Conservation (phyloP, 495 filamentous ascomycete species). For the Penicillium steckii region DNA sequence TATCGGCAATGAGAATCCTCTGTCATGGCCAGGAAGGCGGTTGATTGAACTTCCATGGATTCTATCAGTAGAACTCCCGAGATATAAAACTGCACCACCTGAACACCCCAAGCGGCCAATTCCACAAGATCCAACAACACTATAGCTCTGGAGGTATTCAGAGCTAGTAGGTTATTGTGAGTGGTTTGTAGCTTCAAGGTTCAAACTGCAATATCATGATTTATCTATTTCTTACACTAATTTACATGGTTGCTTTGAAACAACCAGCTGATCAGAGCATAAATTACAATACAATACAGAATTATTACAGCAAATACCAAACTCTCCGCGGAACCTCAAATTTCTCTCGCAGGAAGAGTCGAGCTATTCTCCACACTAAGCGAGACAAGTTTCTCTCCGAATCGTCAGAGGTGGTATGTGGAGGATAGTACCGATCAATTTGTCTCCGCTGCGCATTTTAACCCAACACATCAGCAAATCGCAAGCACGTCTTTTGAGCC, state of each 20-base stretch:
- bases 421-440: slow-evolving; percentile 15
- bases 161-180: too few species aligned
- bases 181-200: too few species aligned
- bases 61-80: too few species aligned
- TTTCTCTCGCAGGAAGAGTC: background rate
- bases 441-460: slow-evolving; percentile 1
- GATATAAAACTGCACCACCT: too few species aligned
- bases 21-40: too few species aligned
- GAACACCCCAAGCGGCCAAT: too few species aligned
- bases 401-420: slow-evolving; percentile 24
- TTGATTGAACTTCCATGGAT: too few species aligned
- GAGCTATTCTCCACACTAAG: background rate
- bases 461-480: background rate
- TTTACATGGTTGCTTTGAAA: background rate
- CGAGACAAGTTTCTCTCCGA: background rate
- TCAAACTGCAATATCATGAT: too few species aligned
- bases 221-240: too few species aligned
- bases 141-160: too few species aligned
- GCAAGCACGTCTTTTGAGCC: slow-evolving; percentile 13
- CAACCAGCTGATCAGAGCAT: background rate
- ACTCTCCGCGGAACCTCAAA: slow-evolving; percentile 10
- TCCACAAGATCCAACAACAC: too few species aligned
- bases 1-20: too few species aligned
- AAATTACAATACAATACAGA: slow-evolving; percentile 5
- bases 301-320: slow-evolving; percentile 13